Base-by-base conservation (phyloP, 2,329 filamentous ascomycete species). In the Ustilaginoidea virens region DNA sequence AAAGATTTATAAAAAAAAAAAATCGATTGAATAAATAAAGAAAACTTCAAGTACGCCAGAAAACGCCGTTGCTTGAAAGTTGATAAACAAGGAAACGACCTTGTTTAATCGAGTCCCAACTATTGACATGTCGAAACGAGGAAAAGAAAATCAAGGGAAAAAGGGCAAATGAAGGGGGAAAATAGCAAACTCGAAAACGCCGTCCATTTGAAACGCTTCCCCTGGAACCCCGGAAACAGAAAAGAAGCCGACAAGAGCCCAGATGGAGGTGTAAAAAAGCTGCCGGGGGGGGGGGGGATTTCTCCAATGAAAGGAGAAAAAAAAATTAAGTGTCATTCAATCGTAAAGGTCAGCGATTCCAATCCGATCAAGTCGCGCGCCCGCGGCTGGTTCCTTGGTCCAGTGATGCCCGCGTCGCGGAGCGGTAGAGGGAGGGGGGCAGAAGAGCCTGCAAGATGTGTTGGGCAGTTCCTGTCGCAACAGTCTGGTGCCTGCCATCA, bases 41-140 rank as follows among this genome's bases (percentile, higher is more conserved):
- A n/a, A n/a, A n/a, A n/a, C n/a, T n/a, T n/a, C n/a, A 16, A 16
- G 12, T 24, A 20, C 15, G 17, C 25, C 25, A 10, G 13, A 29
- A 39, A 49, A 49, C 47, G 42, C 47, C 47, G 32, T 39, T 49
- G 47, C 48, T 51, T 36, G 37, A 37, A 47, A 23, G 25, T 34
- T 24, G 29, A 29, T 31, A 32, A 22, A 23, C 11, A 29, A 25
- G 17, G 11, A 24, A 29, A 23, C 18, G 13, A 32, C 27, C 30
- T 15, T 26, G 28, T 14, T 10, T 17, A 22, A 13, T n/a, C 29
- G 14, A 27, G 29, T 15, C 15, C 4, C 20, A n/a, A n/a, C 8
- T 4, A 23, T 15, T 27, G 41, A 27, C 11, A 12, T 10, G 11
- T 4, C 18, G 17, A 22, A 4, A 22, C 17, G 17, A 9, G 11